Evolutionary conservation across 164 flowering plant genomes (phyloP).

Genomic region (Vitis amurensis): DNA sequence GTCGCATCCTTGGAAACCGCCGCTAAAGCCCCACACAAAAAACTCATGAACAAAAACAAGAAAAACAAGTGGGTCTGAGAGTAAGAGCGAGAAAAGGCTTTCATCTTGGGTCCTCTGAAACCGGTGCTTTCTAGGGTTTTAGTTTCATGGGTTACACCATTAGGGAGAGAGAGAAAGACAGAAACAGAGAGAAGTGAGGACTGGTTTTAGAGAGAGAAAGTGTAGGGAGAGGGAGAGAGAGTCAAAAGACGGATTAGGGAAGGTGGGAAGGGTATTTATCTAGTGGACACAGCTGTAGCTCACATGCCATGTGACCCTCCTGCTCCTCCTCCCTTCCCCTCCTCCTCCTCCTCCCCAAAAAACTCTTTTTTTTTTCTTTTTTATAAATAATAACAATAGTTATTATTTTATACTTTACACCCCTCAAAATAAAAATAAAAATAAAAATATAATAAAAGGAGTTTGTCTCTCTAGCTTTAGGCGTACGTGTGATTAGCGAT

Average conservation of each 20-base stretch:
- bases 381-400: not conserved
- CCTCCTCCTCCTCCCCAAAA: not conserved
- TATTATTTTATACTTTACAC: too few species aligned
- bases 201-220: constrained; percentile 21
- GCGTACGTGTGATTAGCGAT: constrained; percentile 31
- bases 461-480: constrained; percentile 31
- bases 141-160: too few species aligned
- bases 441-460: not conserved
- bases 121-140: too few species aligned
- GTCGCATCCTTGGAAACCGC: constrained; percentile 24
- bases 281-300: constrained; percentile 65
- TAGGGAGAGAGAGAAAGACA: too few species aligned
- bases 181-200: constrained; percentile 3
- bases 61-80: not conserved
- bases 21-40: too few species aligned
- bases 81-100: not conserved
- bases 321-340: constrained; percentile 6
- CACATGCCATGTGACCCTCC: constrained; percentile 78
- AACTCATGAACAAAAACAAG: too few species aligned
- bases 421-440: too few species aligned
- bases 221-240: constrained; percentile 18
- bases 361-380: not conserved
- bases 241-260: constrained; percentile 41
- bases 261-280: constrained; percentile 54
- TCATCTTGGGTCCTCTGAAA: not conserved